Percentiles rank a stretch among this genome's conserved stretches.
These are phyloP conservation scores for Fusarium pseudograminearum DNA, from an alignment of 2,329 filamentous ascomycete genomes.

Conservation along the genomic window DNA sequence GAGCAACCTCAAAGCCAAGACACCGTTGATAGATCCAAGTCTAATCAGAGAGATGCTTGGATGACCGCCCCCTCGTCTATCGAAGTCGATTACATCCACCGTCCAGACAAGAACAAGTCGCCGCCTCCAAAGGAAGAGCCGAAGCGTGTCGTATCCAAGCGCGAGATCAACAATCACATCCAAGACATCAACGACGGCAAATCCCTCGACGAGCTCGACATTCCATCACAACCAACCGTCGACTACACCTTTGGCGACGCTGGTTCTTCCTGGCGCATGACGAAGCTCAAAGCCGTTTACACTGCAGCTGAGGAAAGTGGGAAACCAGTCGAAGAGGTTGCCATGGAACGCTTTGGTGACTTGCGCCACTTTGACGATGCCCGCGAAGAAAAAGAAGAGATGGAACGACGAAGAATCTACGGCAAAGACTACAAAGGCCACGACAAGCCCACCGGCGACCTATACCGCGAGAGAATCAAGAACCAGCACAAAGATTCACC, in stretches of 20 bases:
- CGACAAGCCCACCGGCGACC: slow-evolving; percentile 86
- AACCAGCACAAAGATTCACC: slow-evolving; percentile 59
- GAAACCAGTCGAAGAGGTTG: slow-evolving; percentile 82
- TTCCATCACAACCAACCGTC: slow-evolving; percentile 68
- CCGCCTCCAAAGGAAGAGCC: slow-evolving; percentile 68
- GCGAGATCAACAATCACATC: slow-evolving; percentile 80
- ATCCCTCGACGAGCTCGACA: slow-evolving; percentile 30
- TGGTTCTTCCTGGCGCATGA: slow-evolving; percentile 96
- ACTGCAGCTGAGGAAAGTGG: slow-evolving; percentile 79
- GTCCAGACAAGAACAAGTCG: slow-evolving; percentile 67
- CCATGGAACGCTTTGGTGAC: slow-evolving; percentile 82
- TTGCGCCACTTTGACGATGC: slow-evolving; percentile 91
- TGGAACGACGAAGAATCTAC: slow-evolving; percentile 85
- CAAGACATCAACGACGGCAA: slow-evolving; percentile 70
- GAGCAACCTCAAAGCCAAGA: slow-evolving; percentile 54
- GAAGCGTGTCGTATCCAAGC: slow-evolving; percentile 78
- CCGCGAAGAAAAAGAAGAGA: slow-evolving; percentile 89
- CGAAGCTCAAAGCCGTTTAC: slow-evolving; percentile 89
- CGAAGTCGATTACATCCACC: slow-evolving; percentile 85
- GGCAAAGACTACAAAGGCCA: slow-evolving; percentile 87
- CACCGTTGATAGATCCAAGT: slow-evolving; percentile 44
- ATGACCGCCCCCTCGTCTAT: slow-evolving; percentile 86
- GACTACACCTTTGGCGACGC: slow-evolving; percentile 89
- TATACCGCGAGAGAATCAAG: slow-evolving; percentile 81
- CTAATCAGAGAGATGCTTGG: slow-evolving; percentile 83